These are phyloP conservation scores for Mallotus repandus DNA, from an alignment of 441 rosid genomes.

Conservation along the genomic window DNA sequence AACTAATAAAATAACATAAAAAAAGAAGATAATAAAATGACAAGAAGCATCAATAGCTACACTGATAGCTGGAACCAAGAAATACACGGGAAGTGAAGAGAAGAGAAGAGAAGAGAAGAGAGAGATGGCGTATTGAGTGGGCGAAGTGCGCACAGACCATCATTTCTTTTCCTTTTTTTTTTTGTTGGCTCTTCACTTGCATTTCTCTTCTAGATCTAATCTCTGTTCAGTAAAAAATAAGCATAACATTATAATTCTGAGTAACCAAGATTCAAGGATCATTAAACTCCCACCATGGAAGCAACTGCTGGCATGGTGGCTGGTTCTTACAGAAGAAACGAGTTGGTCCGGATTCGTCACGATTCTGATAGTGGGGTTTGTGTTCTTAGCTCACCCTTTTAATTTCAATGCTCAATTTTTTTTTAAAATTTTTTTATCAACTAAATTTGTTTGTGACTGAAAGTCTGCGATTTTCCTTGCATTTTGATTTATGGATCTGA, in stretches of 20 bases:
- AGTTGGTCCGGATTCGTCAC: conserved; percentile 89
- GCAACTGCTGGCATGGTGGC: conserved; percentile 90
- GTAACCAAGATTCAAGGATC: not conserved
- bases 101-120: too few species aligned
- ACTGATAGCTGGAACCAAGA: too few species aligned
- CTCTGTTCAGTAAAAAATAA: not conserved
- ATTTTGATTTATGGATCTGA: conserved; percentile 39
- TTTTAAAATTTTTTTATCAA: too few species aligned
- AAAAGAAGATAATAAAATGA: too few species aligned
- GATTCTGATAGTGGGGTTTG: conserved; percentile 93
- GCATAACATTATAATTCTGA: too few species aligned
- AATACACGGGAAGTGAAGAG: too few species aligned
- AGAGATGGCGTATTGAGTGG: too few species aligned
- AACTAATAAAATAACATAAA: too few species aligned
- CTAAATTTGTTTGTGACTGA: not conserved
- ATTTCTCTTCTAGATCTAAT: conserved; percentile 17
- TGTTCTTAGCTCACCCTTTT: conserved; percentile 17
- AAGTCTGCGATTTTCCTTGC: conserved; percentile 13
- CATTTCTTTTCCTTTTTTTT: too few species aligned
- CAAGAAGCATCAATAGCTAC: too few species aligned
- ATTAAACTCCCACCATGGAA: conserved; percentile 46
- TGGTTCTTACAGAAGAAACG: conserved; percentile 89
- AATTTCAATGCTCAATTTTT: not conserved
- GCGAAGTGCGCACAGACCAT: too few species aligned
- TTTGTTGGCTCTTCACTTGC: not conserved